phyloP scores from a whole-genome alignment of 129 eudicot species.

The Helianthus tuberosus region DNA sequence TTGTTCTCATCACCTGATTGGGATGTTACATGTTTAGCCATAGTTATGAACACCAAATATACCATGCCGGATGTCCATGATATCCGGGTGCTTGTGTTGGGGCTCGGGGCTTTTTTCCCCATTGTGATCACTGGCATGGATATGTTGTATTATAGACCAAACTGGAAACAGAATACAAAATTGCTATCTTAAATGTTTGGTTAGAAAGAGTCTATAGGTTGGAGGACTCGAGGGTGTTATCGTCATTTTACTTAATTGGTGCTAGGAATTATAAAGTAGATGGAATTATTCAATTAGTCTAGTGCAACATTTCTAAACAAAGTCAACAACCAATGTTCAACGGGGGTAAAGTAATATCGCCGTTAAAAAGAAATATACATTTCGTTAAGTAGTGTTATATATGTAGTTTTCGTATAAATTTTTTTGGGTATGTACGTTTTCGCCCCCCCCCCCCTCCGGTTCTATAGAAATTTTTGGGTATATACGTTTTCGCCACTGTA shows the following conservation, averaged over 20 bases:
- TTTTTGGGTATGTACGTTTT: too few species aligned
- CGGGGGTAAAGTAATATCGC: too few species aligned
- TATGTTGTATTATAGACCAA: neutral
- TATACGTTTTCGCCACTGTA: too few species aligned
- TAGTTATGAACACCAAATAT: neutral
- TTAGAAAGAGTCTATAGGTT: neutral
- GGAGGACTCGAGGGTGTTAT: neutral
- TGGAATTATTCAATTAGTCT: too few species aligned
- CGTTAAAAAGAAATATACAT: too few species aligned
- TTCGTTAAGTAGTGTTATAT: too few species aligned
- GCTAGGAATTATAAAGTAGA: too few species aligned
- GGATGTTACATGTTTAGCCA: conserved; percentile 29
- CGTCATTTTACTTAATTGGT: neutral
- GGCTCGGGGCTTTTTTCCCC: conserved; percentile 7
- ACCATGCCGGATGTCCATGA: conserved; percentile 9
- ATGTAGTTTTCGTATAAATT: too few species aligned
- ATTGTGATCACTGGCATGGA: neutral
- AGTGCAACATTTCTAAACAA: too few species aligned
- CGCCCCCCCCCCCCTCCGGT: too few species aligned
- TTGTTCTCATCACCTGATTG: conserved; percentile 44
- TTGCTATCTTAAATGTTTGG: neutral
- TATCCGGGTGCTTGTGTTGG: neutral
- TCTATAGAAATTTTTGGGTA: too few species aligned
- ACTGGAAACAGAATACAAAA: neutral
- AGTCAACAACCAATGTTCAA: too few species aligned